Base-by-base conservation (phyloP, 257 asterid genomes). In the Mitragyna speciosa region DNA sequence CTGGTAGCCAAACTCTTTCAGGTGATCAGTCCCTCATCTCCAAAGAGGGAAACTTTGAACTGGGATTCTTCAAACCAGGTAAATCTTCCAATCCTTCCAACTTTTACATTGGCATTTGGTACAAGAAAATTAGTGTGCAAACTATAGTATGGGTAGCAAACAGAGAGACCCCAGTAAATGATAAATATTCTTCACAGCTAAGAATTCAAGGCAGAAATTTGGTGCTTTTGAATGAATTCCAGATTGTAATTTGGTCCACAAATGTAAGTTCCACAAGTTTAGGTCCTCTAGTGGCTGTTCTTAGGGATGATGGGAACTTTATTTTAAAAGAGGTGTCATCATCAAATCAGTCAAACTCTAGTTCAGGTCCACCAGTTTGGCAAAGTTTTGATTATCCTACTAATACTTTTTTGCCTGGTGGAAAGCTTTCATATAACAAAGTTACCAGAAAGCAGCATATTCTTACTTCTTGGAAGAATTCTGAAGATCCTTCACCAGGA, bases 401-500 rank as follows among this genome's bases (percentile, higher is more conserved):
- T 22, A 43, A 89, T 70, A 91, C 97, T 43, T 94, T 96, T 97
- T 80, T 94, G 74, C 96, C 97, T 33, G 96, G 88, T 61, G 86
- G 89, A 6, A 94, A 84, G 81, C 78, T 94, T 84, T 78, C 91
- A 1, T 91, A 85, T 9, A 80, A 92, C 65, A 94, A 89, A 72
- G 76, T 80, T 14, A 94, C 90, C 2, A 65, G 28, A 1, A 84
- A 0, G 17, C 86, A 75, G 64, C 93, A 88, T 63, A 87, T 75
- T n/a, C 81, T 94, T 56, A 92, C 87, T 79, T 94, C 96, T 2
- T 94, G 98, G 98, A 92, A 81, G 59, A 94, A 89, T 66, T 77
- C 79, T 6, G 93, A 94, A 30, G 96, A 94, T 84, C 98, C 97
- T 39, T 87, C 97, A 2, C 84, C 87, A 22, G 98, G 97, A 54